A percentile compares a stretch with the other conserved stretches of the same genome.
phyloP scores from a whole-genome alignment of 306 rosid genomes.

The Quercus wislizeni region DNA sequence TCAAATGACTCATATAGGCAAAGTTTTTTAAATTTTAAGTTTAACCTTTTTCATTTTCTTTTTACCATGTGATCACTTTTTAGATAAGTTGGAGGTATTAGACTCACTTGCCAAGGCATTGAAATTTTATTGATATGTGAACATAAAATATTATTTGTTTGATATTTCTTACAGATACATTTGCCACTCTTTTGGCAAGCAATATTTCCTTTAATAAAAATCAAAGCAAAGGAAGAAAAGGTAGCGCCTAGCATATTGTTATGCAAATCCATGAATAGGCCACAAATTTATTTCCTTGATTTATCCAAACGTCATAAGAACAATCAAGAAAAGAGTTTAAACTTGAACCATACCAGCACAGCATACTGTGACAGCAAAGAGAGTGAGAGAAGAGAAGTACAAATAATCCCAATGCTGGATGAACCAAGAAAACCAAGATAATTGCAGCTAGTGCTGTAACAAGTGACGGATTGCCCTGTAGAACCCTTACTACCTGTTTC shows the following conservation, averaged over 20 bases:
- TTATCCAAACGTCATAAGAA: neutral
- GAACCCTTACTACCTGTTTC: constrained; percentile 64
- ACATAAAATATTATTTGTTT: neutral
- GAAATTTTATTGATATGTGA: neutral
- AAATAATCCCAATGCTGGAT: constrained; percentile 78
- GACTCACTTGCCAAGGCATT: neutral
- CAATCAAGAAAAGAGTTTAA: constrained; percentile 15
- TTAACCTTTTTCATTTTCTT: neutral
- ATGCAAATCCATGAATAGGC: neutral
- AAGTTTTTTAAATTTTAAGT: neutral
- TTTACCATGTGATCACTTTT: neutral
- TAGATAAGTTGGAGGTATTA: neutral
- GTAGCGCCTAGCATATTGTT: neutral
- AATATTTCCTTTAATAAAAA: neutral
- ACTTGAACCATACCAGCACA: constrained; percentile 64
- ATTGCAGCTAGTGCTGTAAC: constrained; percentile 64
- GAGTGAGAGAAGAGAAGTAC: constrained; percentile 66
- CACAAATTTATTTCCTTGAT: neutral
- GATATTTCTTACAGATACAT: neutral
- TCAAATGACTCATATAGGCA: neutral
- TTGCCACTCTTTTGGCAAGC: neutral
- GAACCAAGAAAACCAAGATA: constrained; percentile 72
- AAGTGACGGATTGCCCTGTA: constrained; percentile 61
- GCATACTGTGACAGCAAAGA: constrained; percentile 79
- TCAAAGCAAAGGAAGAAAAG: neutral